phyloP scores from a whole-genome alignment of 1,284 basidiomycete species.

The Trametes polyzona region DNA sequence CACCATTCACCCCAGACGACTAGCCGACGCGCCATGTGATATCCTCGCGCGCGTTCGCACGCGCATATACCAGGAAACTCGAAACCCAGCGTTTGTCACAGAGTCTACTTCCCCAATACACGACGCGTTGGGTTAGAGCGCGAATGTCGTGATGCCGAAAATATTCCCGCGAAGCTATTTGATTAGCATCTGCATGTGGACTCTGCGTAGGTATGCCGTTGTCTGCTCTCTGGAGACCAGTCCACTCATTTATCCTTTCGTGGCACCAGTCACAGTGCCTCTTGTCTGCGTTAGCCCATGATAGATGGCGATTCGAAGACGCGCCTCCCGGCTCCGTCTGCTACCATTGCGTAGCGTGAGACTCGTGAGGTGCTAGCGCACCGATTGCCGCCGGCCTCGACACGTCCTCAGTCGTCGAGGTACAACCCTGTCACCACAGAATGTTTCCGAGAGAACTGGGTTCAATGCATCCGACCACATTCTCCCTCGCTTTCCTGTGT shows the following conservation, averaged over 20 bases:
- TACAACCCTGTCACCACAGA: background rate
- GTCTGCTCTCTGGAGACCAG: constrained; percentile 3
- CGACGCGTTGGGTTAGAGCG: constrained; percentile 3
- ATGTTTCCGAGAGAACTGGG: background rate
- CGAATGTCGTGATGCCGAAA: background rate
- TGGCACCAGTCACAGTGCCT: background rate
- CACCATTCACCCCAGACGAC: background rate
- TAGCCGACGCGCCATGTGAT: no score
- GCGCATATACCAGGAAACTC: background rate
- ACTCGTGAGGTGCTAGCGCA: background rate
- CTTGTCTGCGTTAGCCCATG: background rate
- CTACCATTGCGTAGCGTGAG: background rate
- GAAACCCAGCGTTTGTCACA: background rate
- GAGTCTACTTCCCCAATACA: background rate
- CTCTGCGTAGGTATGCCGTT: background rate
- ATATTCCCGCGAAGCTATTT: constrained; percentile 21
- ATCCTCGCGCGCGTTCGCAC: background rate
- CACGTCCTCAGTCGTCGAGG: background rate
- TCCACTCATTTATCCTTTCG: constrained; percentile 23
- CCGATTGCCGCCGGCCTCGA: background rate
- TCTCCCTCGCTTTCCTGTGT: no score
- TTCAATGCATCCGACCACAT: background rate
- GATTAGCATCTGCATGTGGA: no score
- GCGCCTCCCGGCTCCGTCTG: background rate
- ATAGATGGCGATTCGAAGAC: constrained; percentile 2